A percentile compares a stretch with the other conserved stretches of the same genome.
Conservation (phyloP, 2,329 filamentous ascomycete genomes). For the Purpureocillium takamizusanense region DNA sequence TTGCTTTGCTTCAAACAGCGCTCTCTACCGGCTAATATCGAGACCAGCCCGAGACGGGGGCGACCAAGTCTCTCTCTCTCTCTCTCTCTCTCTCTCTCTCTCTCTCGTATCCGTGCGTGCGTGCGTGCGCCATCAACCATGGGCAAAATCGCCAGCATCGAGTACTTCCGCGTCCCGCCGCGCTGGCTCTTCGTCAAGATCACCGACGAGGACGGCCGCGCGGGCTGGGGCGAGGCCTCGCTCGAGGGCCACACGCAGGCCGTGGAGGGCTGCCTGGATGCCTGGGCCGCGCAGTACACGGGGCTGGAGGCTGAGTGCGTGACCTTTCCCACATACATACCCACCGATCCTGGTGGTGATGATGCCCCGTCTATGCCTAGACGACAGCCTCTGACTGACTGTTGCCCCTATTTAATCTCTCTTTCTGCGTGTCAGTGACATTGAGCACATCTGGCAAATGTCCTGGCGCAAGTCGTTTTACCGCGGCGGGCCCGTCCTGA, state of each 20-base stretch:
- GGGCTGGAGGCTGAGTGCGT: conserved; percentile 63
- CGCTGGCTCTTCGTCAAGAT: conserved; percentile 75
- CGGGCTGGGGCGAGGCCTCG: conserved; percentile 40
- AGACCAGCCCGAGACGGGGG: too few relatives aligned
- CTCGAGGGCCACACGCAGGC: conserved; percentile 64
- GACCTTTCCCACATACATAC: too few relatives aligned
- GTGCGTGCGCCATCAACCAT: too few relatives aligned
- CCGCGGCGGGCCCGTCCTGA: conserved; percentile 69
- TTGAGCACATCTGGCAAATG: conserved; percentile 73
- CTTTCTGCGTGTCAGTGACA: conserved; percentile 48
- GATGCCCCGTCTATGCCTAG: too few relatives aligned
- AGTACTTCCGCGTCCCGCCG: conserved; percentile 67
- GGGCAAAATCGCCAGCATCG: conserved; percentile 36
- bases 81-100: too few relatives aligned
- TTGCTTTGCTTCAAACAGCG: too few relatives aligned
- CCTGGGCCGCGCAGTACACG: conserved; percentile 46
- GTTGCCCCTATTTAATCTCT: too few relatives aligned
- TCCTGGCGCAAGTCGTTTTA: conserved; percentile 67
- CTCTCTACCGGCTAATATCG: too few relatives aligned
- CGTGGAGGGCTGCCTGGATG: conserved; percentile 65
- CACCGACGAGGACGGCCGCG: conserved; percentile 52
- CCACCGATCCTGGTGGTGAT: too few relatives aligned
- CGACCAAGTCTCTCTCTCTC: too few relatives aligned
- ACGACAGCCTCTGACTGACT: too few relatives aligned
- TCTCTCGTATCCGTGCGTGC: too few relatives aligned